Evolutionary conservation across 495 filamentous ascomycete species (phyloP), one percentile per base, ranked within the genome.

Genomic region (Saxophila tyrrhenica): DNA sequence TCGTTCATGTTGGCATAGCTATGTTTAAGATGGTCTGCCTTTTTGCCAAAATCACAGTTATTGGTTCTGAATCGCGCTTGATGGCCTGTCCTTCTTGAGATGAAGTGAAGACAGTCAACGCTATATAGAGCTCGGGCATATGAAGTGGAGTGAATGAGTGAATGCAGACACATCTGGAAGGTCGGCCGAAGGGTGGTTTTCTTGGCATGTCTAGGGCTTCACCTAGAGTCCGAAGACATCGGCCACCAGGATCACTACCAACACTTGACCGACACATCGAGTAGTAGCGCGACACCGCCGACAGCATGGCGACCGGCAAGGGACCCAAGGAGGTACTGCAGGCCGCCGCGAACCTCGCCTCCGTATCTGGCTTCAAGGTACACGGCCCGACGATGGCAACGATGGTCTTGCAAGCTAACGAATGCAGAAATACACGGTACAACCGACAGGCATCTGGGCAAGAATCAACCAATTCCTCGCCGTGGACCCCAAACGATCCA

Each of bases 391-490:
- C 23, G 10, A 5, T 21, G 11, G 45, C 45, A 25, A 15, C 45
- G 24, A 9, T 3, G 45, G 23, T 9, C 7, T 44, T 17, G 41
- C 17, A 45, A 19, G 29, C 51, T 45, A 45, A 53, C 24, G n/a
- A 35, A n/a, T 39, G 17, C 61, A 98, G 92, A 97, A 96, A 89
- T 92, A 97, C 71, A 90, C 90, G n/a, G 76, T 99, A 58, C 88
- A 92, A 62, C 91, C 92, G 25, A 80, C 75, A 8, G 94, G 94
- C 35, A 73, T 96, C 69, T 96, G 90, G 86, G 89, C 89, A 59
- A 74, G 77, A 48, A 74, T 99, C 65, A 88, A 89, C 63, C 78
- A 80, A 48, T 66, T 79, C 51, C 71, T 95, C 57, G 80, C 91
- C 52, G 67, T 99, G 58, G 92, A 94, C 69, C 82, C 94, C 10